Evolutionary conservation across 148 eudicot genomes (phyloP).

Genomic region (Rhododendron simsii): DNA sequence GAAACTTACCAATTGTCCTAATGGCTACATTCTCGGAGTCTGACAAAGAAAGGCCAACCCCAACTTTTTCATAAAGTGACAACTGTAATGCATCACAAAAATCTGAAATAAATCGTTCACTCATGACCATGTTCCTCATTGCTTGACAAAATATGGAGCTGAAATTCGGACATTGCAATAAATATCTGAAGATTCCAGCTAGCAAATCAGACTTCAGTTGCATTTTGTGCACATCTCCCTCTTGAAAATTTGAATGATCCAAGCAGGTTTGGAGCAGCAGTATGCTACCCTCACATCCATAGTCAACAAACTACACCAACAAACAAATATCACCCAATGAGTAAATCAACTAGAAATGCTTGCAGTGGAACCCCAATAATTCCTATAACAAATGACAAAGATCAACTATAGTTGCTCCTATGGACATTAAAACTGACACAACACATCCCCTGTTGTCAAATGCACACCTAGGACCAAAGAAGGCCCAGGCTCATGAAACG

Average conservation of each 20-base stretch:
- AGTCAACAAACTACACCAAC: conserved; percentile 9
- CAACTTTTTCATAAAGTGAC: conserved; percentile 5
- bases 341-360: neutral
- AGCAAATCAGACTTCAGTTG: conserved; percentile 1
- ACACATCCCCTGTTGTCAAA: neutral
- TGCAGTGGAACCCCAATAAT: neutral
- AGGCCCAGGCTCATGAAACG: neutral
- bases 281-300: conserved; percentile 13
- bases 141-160: conserved; percentile 12
- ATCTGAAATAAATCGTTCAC: conserved; percentile 1
- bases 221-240: conserved; percentile 4
- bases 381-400: neutral
- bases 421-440: neutral
- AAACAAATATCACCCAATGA: neutral
- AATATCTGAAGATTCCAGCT: conserved; percentile 8
- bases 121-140: neutral
- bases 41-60: conserved; percentile 12
- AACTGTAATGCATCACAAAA: conserved; percentile 11
- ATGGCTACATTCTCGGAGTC: conserved; percentile 10
- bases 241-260: neutral
- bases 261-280: conserved; percentile 19
- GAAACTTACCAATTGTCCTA: conserved; percentile 7
- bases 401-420: neutral
- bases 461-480: neutral
- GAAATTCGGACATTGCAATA: conserved; percentile 9